A percentile compares a stretch with the other conserved stretches of the same genome.
Evolutionary conservation across 192 early-diverging fungal genomes (phyloP).

Genomic region (Chytriomyces hyalinus): DNA sequence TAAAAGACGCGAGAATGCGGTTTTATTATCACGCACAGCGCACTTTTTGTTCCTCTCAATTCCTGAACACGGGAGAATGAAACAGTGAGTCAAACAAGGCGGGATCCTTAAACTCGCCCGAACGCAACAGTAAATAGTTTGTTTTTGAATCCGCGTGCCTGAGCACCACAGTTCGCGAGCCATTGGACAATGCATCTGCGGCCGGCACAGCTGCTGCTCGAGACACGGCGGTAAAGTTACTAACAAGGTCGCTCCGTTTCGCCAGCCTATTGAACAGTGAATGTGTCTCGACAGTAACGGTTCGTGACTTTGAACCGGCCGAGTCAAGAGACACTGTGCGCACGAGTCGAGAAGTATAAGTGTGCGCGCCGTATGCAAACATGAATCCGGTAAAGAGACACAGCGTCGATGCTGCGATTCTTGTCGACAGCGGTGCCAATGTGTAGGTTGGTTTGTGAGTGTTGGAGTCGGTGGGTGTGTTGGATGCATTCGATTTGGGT

Average conservation of each 20-base stretch:
- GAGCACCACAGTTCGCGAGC: background rate
- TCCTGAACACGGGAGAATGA: background rate
- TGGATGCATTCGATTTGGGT: background rate
- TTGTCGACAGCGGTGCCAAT: background rate
- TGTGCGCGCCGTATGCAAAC: background rate
- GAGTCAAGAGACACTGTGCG: background rate
- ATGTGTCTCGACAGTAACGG: background rate
- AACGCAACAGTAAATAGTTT: conserved; percentile 1
- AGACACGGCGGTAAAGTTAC: background rate
- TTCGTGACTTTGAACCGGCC: background rate
- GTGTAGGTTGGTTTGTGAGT: background rate
- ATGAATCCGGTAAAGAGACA: background rate
- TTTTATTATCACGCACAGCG: too few species aligned
- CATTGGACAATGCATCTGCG: background rate
- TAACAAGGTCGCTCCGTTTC: background rate
- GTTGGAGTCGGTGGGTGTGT: background rate
- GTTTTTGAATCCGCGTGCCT: background rate
- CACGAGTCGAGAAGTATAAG: conserved; percentile 2
- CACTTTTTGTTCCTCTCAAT: too few species aligned
- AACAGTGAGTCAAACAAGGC: conserved; percentile 9
- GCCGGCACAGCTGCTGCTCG: background rate
- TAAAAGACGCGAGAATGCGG: too few species aligned
- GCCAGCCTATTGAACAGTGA: background rate
- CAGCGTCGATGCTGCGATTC: background rate
- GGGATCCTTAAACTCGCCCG: conserved; percentile 8